phyloP scores from a whole-genome alignment of 2,329 filamentous ascomycete genomes.

The Parafenestella ontariensis region DNA sequence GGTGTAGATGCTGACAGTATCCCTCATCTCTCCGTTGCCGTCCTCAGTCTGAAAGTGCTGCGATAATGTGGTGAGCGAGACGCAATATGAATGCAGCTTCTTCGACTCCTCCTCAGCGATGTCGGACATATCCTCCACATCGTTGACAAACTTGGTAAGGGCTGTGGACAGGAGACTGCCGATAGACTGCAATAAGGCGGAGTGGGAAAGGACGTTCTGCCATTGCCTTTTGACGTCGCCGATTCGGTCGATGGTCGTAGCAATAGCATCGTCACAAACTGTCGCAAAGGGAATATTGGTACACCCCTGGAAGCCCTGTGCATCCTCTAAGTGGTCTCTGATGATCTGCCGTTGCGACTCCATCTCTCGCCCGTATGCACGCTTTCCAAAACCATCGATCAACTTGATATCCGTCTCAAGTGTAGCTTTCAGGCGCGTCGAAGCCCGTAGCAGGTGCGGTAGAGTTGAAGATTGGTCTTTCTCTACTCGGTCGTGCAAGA shows the following conservation, averaged over 20 bases:
- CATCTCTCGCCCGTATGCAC: slow-evolving; percentile 70
- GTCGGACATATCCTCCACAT: slow-evolving; percentile 68
- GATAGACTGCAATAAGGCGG: slow-evolving; percentile 67
- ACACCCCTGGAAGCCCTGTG: slow-evolving; percentile 67
- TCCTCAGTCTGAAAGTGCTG: slow-evolving; percentile 62
- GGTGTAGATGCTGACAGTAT: slow-evolving; percentile 67
- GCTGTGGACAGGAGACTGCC: slow-evolving; percentile 65
- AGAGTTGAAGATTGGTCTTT: slow-evolving; percentile 40
- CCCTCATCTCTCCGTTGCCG: slow-evolving; percentile 50
- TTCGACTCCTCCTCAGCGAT: slow-evolving; percentile 69
- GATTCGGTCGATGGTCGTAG: slow-evolving; percentile 64
- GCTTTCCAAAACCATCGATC: slow-evolving; percentile 65
- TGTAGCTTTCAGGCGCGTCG: slow-evolving; percentile 53
- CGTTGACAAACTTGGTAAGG: slow-evolving; percentile 65
- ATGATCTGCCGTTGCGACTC: slow-evolving; percentile 69
- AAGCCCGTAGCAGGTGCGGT: slow-evolving; percentile 40
- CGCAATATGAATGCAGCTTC: slow-evolving; percentile 64
- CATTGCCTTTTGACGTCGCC: slow-evolving; percentile 64
- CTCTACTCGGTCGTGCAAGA: slow-evolving; percentile 55
- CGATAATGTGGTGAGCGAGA: slow-evolving; percentile 61
- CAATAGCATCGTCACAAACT: slow-evolving; percentile 67
- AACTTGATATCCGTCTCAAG: slow-evolving; percentile 62
- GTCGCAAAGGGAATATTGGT: slow-evolving; percentile 65
- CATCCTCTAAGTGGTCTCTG: slow-evolving; percentile 67
- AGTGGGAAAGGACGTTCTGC: slow-evolving; percentile 65